Conservation (phyloP, 495 filamentous ascomycete species). For the Xylaria intraflava region DNA sequence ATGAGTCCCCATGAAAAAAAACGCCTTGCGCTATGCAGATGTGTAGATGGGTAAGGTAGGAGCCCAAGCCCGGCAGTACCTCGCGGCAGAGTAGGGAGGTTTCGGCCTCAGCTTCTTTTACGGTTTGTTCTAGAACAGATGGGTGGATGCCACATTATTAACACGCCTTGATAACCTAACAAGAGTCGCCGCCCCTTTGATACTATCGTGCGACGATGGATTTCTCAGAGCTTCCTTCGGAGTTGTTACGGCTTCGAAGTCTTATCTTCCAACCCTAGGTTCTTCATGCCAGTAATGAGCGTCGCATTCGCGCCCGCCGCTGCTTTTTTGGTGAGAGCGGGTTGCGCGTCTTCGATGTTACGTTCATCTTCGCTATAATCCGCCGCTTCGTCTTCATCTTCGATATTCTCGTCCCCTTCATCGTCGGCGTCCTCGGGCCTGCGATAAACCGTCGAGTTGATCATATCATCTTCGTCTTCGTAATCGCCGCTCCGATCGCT, state of each 20-base stretch:
- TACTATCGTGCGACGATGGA: neutral
- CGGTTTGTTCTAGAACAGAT: no score
- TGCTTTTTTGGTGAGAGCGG: constrained; percentile 8
- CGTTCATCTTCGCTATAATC: constrained; percentile 30
- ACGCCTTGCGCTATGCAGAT: constrained; percentile 12
- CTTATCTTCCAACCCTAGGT: constrained; percentile 32
- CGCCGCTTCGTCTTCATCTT: constrained; percentile 14
- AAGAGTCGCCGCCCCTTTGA: neutral
- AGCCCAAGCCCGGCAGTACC: no score
- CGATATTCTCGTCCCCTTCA: constrained; percentile 27
- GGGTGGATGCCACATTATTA: no score
- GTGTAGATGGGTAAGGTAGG: no score
- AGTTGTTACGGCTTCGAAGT: constrained; percentile 13
- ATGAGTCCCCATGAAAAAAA: neutral
- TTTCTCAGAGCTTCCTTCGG: neutral
- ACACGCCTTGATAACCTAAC: no score
- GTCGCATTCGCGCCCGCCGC: constrained; percentile 40
- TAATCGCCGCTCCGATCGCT: constrained; percentile 33
- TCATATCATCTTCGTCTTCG: constrained; percentile 34
- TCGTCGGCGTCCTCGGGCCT: constrained; percentile 30
- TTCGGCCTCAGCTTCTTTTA: no score
- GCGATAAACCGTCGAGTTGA: constrained; percentile 26
- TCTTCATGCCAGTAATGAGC: constrained; percentile 44
- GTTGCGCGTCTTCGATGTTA: constrained; percentile 16
- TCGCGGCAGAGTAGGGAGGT: no score